These are phyloP conservation scores for Cryptosporidium canis DNA, from an alignment of 169 alveolate genomes.

Conservation along the genomic window DNA sequence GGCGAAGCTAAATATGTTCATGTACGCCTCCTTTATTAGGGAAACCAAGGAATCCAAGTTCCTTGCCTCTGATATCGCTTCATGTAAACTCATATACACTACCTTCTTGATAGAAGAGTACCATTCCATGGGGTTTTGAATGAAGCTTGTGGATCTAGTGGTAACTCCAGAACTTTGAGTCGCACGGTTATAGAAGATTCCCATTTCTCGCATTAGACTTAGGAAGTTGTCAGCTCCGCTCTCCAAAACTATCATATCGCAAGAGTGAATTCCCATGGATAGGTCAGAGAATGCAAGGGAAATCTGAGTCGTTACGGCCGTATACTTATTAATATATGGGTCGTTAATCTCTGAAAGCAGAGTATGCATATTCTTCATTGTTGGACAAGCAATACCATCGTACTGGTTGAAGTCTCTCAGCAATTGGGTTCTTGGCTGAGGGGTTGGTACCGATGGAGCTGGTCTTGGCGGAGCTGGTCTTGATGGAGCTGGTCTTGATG, in stretches of 20 bases:
- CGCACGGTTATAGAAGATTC: background rate
- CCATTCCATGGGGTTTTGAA: slow-evolving; percentile 2
- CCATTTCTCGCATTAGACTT: slow-evolving; percentile 17
- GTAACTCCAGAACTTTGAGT: background rate
- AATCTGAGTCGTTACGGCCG: slow-evolving; percentile 52
- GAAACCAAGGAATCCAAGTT: background rate
- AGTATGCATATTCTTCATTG: slow-evolving; percentile 46
- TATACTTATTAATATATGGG: slow-evolving; percentile 1
- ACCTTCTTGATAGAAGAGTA: slow-evolving; percentile 24
- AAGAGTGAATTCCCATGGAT: slow-evolving; percentile 11
- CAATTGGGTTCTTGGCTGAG: slow-evolving; percentile 9
- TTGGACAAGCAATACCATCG: slow-evolving; percentile 67
- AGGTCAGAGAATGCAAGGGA: slow-evolving; percentile 29
- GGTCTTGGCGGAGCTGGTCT: slow-evolving; percentile 10
- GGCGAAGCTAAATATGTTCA: slow-evolving; percentile 8
- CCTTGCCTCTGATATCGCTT: background rate
- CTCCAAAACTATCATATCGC: slow-evolving; percentile 43
- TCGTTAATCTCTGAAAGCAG: background rate
- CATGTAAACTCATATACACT: background rate
- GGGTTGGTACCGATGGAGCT: background rate
- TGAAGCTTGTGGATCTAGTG: background rate
- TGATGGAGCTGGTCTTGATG: slow-evolving; percentile 6
- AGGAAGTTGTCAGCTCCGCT: background rate
- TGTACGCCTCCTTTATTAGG: background rate
- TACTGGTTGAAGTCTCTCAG: slow-evolving; percentile 50